Evolutionary conservation across 495 filamentous ascomycete species (phyloP).

Genomic region (Cenococcum geophilum): DNA sequence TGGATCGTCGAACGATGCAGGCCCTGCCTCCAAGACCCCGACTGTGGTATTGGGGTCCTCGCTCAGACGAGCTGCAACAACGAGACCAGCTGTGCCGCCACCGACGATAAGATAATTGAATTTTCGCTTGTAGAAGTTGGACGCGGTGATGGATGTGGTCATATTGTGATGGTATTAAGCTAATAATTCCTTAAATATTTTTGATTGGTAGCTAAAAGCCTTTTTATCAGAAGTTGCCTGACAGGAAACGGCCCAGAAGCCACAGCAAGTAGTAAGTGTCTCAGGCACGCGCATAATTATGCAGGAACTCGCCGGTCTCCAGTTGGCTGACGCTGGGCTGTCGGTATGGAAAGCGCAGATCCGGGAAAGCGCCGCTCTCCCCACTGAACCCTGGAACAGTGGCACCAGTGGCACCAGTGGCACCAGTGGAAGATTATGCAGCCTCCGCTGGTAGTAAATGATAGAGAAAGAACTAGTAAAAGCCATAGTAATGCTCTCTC

Average conservation of each 20-base stretch:
- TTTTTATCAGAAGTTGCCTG: not conserved
- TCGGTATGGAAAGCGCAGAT: too few relatives aligned
- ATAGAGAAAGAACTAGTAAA: too few relatives aligned
- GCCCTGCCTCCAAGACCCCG: conserved; percentile 47
- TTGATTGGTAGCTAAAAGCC: not conserved
- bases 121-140: conserved; percentile 13
- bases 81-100: conserved; percentile 31
- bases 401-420: too few relatives aligned
- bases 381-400: too few relatives aligned
- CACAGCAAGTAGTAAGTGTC: not conserved
- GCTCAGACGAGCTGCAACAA: conserved; percentile 32
- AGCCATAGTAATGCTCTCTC: too few relatives aligned
- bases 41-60: conserved; percentile 37
- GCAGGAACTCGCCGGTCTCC: too few relatives aligned
- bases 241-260: not conserved
- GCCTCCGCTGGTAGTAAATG: too few relatives aligned
- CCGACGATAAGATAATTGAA: conserved; percentile 32
- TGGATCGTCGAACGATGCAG: conserved; percentile 39
- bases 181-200: not conserved
- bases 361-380: too few relatives aligned
- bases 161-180: not conserved
- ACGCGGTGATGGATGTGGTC: conserved; percentile 8
- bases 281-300: not conserved
- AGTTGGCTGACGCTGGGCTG: too few relatives aligned
- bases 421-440: too few relatives aligned